Conservation (phyloP, 2,329 filamentous ascomycete species). For the Sphaerostilbella broomeana region DNA sequence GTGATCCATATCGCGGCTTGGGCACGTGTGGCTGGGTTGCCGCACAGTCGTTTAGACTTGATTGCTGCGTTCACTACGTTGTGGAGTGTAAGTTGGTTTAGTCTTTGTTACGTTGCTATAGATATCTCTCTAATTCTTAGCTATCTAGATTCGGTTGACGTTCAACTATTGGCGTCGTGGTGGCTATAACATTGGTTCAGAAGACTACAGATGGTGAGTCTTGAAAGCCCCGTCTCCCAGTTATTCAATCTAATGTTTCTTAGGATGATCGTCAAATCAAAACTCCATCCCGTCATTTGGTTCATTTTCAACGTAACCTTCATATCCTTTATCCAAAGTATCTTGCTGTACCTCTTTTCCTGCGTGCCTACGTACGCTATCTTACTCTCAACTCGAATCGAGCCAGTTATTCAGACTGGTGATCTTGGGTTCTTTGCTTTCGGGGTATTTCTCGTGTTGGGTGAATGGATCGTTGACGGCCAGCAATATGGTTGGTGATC, state of each 20-base stretch:
- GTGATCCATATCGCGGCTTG: conserved; percentile 79
- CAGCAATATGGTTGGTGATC: conserved; percentile 70
- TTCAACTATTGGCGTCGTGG: conserved; percentile 97
- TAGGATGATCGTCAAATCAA: conserved; percentile 64
- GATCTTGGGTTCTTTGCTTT: conserved; percentile 44
- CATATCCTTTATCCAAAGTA: conserved; percentile 75
- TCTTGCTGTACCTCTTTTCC: conserved; percentile 73
- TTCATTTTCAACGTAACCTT: conserved; percentile 85
- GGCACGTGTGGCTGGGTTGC: conserved; percentile 67
- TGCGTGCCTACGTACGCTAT: conserved; percentile 75
- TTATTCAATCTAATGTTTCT: neutral
- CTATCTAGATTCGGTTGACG: conserved; percentile 67
- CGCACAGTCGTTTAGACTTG: conserved; percentile 64
- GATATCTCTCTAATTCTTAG: conserved; percentile 3
- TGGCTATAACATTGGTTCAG: conserved; percentile 79
- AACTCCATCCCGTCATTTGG: conserved; percentile 60
- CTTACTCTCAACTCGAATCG: conserved; percentile 62
- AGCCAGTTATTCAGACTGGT: conserved; percentile 37
- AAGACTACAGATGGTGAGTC: conserved; percentile 96
- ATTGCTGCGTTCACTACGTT: conserved; percentile 62
- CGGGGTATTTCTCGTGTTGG: conserved; percentile 45
- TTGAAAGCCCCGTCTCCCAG: conserved; percentile 10
- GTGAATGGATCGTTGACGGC: conserved; percentile 79
- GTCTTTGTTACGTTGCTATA: neutral
- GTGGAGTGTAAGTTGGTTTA: conserved; percentile 71